Conservation (phyloP, 129 eudicot genomes). For the Centaurea solstitialis region DNA sequence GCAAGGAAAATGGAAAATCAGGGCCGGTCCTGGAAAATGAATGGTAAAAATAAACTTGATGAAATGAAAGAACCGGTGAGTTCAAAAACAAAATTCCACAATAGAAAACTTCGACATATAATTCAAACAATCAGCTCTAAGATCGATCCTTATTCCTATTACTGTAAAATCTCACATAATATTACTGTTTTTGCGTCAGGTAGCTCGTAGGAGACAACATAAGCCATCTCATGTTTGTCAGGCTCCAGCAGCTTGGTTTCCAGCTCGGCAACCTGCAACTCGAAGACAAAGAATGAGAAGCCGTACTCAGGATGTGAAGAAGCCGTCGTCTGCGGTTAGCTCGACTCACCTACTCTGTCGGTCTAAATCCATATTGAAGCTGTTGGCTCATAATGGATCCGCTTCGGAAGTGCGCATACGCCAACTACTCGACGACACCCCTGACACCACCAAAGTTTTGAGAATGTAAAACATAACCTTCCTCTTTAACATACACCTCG, state of each 20-base stretch:
- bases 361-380: constrained; percentile 51
- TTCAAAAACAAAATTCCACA: no score
- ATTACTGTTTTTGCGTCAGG: no score
- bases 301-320: constrained; percentile 8
- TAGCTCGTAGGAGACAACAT: no score
- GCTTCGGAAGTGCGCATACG: constrained; percentile 70
- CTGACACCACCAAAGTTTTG: constrained; percentile 85
- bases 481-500: constrained; percentile 5
- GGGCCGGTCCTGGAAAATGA: no score
- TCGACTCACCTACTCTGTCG: constrained; percentile 47
- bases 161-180: no score
- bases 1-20: no score
- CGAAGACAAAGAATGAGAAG: constrained; percentile 17
- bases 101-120: no score
- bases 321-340: not conserved
- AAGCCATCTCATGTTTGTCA: no score
- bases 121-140: constrained; percentile 47
- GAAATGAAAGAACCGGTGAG: no score
- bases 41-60: no score
- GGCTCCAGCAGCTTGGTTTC: constrained; percentile 30
- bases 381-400: constrained; percentile 45
- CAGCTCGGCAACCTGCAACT: constrained; percentile 31
- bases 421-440: constrained; percentile 72
- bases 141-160: not conserved
- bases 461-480: constrained; percentile 51